Percentiles rank a stretch among this genome's conserved stretches.
Conservation (phyloP, 208 protist genomes). For the Crithidia thermophila region DNA sequence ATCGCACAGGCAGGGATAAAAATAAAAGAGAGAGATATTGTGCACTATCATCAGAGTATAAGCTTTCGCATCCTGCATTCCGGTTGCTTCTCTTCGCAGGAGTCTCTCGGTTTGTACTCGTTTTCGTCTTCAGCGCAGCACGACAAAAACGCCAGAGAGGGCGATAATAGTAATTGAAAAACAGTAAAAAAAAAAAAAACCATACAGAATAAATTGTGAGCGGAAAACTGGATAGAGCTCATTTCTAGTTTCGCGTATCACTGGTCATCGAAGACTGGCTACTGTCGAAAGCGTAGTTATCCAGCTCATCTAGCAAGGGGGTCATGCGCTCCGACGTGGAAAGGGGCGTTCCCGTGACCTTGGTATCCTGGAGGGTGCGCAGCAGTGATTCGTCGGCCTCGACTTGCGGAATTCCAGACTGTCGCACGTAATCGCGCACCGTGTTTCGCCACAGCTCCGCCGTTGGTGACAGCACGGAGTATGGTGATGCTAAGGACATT, state of each 20-base stretch:
- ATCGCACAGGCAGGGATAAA: too few species aligned
- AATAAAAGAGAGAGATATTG: too few species aligned
- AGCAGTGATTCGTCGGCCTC: conserved; percentile 82
- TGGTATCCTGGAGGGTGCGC: conserved; percentile 75
- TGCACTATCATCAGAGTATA: too few species aligned
- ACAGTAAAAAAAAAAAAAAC: conserved; percentile 18
- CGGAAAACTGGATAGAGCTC: too few species aligned
- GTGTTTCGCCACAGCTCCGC: conserved; percentile 77
- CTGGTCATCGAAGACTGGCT: conserved; percentile 64
- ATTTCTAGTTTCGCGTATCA: conserved; percentile 28
- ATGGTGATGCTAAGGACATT: conserved; percentile 39
- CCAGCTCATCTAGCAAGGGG: conserved; percentile 76
- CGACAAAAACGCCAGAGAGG: background rate
- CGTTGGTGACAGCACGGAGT: conserved; percentile 57
- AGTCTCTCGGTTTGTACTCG: too few species aligned
- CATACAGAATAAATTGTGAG: conserved; percentile 6
- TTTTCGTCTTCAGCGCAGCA: too few species aligned
- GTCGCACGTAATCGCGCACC: conserved; percentile 84
- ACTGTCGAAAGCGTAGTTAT: conserved; percentile 70
- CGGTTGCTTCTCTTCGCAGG: too few species aligned
- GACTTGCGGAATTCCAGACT: conserved; percentile 76
- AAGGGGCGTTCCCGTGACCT: conserved; percentile 63
- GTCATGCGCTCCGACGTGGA: conserved; percentile 74
- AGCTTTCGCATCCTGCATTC: too few species aligned
- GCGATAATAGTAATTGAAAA: conserved; percentile 2